Evolutionary conservation across 2,329 filamentous ascomycete species (phyloP), one percentile per base, ranked within the genome.

Genomic region (Cadophora sp.): DNA sequence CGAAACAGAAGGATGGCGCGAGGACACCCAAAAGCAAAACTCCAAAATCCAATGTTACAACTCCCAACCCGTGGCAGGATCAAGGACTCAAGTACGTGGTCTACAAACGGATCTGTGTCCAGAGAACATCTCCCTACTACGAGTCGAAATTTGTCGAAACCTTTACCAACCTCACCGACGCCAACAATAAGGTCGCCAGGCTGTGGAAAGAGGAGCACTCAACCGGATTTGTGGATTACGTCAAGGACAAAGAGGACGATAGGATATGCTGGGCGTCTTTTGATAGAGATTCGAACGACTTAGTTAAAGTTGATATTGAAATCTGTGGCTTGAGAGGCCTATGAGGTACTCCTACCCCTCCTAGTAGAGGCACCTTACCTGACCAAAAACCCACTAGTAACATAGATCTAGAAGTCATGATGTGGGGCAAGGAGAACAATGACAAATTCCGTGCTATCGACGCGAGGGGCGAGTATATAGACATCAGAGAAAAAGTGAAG

Each of bases 101-200:
- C 40, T 43, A 16, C 16, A 43, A 16, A 43, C 40, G 40, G 19
- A 43, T 43, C 40, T 16, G 40, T 43, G 5, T 14, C 40, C 16
- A 43, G 40, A 1, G 12, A 16, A 3, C 5, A 12, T 43, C 19
- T 3, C 40, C 40, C 12, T 43, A 43, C 12, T 12, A 11, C 19
- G 9, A 55, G 7, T 22, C 24, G 11, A 55, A n/a, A 5, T 19
- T 50, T n/a, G 40, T 29, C 11, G 61, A 16, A 3, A 55, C 22
- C 19, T 64, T 53, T 16, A 16, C 22, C 11, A 29, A 53, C 24
- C 61, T 64, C 29, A 27, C 19, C 6, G 61, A 64, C 43, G 61
- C 61, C 11, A 64, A 64, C 22, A 29, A 43, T 1, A 40, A 56
- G 24, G 50, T 64, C n/a, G 24, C 51, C 48, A 34, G 16, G n/a